A percentile compares a stretch with the other conserved stretches of the same genome.
Conservation (phyloP, 2,329 filamentous ascomycete species). For the Trichophyton benhamiae region DNA sequence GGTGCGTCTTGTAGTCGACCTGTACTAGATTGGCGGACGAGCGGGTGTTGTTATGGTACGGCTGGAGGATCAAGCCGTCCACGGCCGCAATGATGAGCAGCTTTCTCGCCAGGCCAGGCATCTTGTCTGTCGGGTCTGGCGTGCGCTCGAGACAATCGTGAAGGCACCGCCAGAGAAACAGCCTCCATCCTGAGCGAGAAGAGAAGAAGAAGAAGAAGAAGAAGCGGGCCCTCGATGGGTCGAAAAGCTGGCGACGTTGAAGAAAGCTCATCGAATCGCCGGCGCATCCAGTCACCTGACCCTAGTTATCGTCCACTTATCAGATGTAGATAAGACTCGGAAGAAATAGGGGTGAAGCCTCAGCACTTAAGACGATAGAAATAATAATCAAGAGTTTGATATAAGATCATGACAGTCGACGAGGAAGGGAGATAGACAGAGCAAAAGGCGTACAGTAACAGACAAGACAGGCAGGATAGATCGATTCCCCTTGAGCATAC, state of each 20-base stretch:
- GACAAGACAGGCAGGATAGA: neutral
- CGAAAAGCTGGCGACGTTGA: neutral
- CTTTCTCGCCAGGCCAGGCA: slow-evolving; percentile 71
- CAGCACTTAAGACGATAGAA: neutral
- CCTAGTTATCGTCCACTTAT: neutral
- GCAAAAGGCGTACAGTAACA: neutral
- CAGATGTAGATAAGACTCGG: neutral
- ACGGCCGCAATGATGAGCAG: slow-evolving; percentile 66
- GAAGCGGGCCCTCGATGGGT: neutral
- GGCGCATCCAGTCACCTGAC: neutral
- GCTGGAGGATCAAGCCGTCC: slow-evolving; percentile 73
- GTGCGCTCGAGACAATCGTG: neutral
- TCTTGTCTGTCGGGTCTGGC: slow-evolving; percentile 24
- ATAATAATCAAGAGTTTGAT: neutral
- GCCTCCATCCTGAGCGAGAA: neutral
- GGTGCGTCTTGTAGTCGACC: slow-evolving; percentile 55
- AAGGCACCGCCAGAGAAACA: neutral
- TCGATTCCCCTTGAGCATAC: neutral
- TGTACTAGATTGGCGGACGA: slow-evolving; percentile 35
- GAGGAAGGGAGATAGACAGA: neutral
- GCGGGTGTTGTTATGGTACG: slow-evolving; percentile 41
- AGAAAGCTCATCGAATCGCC: slow-evolving; percentile 1
- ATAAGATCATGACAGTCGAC: neutral
- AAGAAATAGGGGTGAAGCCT: too few relatives aligned
- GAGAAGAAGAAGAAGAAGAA: neutral